A percentile compares a stretch with the other conserved stretches of the same genome.
These are phyloP conservation scores for Wickerhamiella musiphila DNA, from an alignment of 805 yeast species.

Conservation along the genomic window DNA sequence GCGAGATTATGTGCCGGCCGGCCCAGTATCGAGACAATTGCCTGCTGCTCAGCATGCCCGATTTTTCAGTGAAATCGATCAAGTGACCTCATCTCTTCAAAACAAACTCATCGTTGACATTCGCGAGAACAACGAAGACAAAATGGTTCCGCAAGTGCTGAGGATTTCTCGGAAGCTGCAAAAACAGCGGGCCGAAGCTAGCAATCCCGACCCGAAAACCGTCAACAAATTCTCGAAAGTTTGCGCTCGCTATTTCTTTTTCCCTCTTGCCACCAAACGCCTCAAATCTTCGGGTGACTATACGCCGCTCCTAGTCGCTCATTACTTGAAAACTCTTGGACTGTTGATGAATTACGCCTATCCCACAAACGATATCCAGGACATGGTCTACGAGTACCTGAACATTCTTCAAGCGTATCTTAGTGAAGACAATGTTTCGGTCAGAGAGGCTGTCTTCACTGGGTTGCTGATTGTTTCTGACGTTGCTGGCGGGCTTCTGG, in stretches of 20 bases:
- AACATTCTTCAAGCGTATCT: conserved; percentile 12
- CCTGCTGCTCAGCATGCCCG: conserved; percentile 32
- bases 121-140: conserved; percentile 13
- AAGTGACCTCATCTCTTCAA: conserved; percentile 12
- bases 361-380: conserved; percentile 34
- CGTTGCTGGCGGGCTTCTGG: conserved; percentile 17
- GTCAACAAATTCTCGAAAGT: conserved; percentile 26
- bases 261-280: conserved; percentile 30
- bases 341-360: conserved; percentile 40
- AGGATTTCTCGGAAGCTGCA: conserved; percentile 17
- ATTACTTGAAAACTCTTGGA: conserved; percentile 41
- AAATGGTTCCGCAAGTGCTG: conserved; percentile 15
- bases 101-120: conserved; percentile 12
- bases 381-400: conserved; percentile 41
- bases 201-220: conserved; percentile 10
- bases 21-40: conserved; percentile 26
- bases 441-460: conserved; percentile 20
- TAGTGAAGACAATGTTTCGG: conserved; percentile 8
- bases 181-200: conserved; percentile 6
- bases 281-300: conserved; percentile 9
- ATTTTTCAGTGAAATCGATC: conserved; percentile 21
- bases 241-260: conserved; percentile 31
- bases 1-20: conserved; percentile 40
- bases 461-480: conserved; percentile 19
- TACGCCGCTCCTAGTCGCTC: conserved; percentile 30